These are phyloP conservation scores for Candida morakotiae DNA, from an alignment of 805 yeast species.

Conservation along the genomic window DNA sequence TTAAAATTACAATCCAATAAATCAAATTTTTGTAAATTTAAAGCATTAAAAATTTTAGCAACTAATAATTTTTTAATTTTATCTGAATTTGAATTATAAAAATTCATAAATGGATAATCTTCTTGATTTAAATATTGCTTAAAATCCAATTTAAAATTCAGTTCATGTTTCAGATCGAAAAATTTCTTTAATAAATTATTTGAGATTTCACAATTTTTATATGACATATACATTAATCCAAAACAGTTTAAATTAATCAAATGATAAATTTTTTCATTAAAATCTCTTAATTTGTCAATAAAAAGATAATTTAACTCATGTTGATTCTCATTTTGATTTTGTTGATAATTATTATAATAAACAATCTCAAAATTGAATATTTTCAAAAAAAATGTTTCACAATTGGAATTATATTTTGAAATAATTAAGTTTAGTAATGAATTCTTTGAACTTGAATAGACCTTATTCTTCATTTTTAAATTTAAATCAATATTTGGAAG, in stretches of 20 bases:
- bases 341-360: too few relatives aligned
- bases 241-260: conserved; percentile 4
- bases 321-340: neutral
- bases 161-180: too few relatives aligned
- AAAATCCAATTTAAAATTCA: conserved; percentile 4
- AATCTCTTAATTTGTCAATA: neutral
- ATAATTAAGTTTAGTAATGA: conserved; percentile 4
- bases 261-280: neutral
- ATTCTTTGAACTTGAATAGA: conserved; percentile 1
- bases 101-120: conserved; percentile 1
- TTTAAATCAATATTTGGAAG: neutral
- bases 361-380: conserved; percentile 5
- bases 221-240: conserved; percentile 4
- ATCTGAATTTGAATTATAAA: neutral
- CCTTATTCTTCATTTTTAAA: neutral
- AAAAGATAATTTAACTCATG: conserved; percentile 6
- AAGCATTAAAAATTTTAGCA: neutral
- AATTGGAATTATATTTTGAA: neutral
- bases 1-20: conserved; percentile 6
- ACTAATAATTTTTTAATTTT: conserved; percentile 1
- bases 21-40: neutral
- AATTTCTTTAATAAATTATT: too few relatives aligned
- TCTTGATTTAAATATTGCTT: neutral
- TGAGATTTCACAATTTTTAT: neutral
- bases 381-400: conserved; percentile 5